Evolutionary conservation across 1,284 basidiomycete species (phyloP), one percentile per base, ranked within the genome.

Genomic region (Pseudozyma pruni): DNA sequence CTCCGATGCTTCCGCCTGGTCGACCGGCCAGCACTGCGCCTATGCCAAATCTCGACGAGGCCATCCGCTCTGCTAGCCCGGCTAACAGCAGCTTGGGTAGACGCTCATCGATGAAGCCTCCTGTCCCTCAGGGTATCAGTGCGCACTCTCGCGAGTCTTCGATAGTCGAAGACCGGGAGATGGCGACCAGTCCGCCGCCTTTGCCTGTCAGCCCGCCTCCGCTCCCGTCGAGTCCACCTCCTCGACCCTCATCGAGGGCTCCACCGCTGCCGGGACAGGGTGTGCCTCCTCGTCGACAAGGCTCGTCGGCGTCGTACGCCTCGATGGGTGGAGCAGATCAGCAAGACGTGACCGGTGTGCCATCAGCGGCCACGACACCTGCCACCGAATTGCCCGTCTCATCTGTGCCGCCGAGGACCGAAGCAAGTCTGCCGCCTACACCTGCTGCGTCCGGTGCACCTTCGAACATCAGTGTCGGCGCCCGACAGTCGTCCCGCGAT

Each of bases 221-320:
- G 11, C 61, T 69, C 23, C 63, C 72, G 2, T 43, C 53, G 23
- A 74, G 70, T 52, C 74, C 74, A 16, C 72, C 74, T 92, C 80
- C 86, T 89, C 48, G 88, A 89, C 74, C 88, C 90, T 47, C 88
- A 90, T 39, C 89, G 90, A 9, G 89, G 89, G 16, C 89, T 93
- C 76, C 93, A 92, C 27, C 92, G 90, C 27, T 87, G 92, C 55
- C 93, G 94, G 92, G 93, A 91, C 54, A 89, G 93, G 11, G 93
- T 91, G 27, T 93, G 91, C 59, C 66, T n/a, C 63, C 63, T 31
- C 55, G 56, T 35, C 49, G 67, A 19, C 67, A 70, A 29, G 67
- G 43, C 20, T 69, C 66, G 9, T 58, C 59, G 6, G 59, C 66
- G 3, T 69, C 66, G 25, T 54, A 55, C 39, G 22, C 41, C 4